Conservation (phyloP, 2,329 filamentous ascomycete species). For the Penicillium sp. region DNA sequence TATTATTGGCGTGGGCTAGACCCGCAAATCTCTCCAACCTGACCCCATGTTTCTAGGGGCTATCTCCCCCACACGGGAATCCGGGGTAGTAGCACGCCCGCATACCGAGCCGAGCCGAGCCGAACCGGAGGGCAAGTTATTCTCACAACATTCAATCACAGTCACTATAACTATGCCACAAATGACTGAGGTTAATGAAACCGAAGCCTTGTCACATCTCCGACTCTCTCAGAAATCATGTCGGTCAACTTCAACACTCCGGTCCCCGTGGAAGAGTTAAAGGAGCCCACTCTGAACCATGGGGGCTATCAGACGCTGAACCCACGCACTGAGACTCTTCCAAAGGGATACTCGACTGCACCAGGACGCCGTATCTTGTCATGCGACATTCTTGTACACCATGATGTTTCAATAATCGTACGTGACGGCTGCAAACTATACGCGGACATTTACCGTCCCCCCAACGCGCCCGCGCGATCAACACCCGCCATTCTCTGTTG, state of each 20-base stretch:
- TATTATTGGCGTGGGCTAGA: background rate
- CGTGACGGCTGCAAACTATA: constrained; percentile 48
- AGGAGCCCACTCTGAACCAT: background rate
- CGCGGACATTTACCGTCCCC: constrained; percentile 49
- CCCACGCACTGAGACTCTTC: constrained; percentile 35
- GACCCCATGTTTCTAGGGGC: constrained; percentile 2
- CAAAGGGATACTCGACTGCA: constrained; percentile 38
- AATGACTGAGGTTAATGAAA: background rate
- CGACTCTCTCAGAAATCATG: background rate
- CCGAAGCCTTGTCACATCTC: background rate
- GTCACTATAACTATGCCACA: background rate
- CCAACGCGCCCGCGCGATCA: constrained; percentile 32
- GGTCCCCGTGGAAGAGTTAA: constrained; percentile 7
- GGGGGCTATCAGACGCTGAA: background rate
- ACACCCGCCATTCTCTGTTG: constrained; percentile 47
- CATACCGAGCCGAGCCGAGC: constrained; percentile 14
- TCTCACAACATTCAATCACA: background rate
- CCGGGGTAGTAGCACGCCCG: constrained; percentile 3
- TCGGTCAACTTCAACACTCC: constrained; percentile 12
- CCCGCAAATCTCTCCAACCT: background rate
- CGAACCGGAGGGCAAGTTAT: constrained; percentile 4
- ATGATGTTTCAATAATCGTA: constrained; percentile 47
- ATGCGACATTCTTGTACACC: constrained; percentile 46
- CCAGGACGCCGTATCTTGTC: constrained; percentile 28
- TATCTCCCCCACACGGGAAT: constrained; percentile 1